Evolutionary conservation across 2,329 filamentous ascomycete species (phyloP).

Genomic region (Colletotrichum sojae): DNA sequence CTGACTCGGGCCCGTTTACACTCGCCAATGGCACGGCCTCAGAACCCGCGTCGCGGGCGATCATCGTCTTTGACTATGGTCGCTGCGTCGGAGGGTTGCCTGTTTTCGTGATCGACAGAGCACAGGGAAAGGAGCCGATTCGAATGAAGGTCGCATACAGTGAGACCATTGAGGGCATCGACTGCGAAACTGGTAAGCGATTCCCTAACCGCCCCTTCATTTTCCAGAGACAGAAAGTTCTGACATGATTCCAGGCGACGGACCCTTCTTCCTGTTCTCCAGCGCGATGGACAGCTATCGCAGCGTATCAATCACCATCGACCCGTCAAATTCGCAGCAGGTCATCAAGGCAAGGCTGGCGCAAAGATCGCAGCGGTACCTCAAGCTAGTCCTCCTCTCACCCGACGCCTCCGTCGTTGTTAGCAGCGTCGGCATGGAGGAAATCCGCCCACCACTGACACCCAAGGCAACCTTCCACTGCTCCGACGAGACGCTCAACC

Average conservation of each 20-base stretch:
- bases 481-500: slow-evolving; percentile 27
- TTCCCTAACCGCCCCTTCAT: too few species aligned
- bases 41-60: background rate
- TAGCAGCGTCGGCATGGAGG: background rate
- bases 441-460: background rate
- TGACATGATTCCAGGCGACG: slow-evolving; percentile 12
- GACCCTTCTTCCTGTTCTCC: slow-evolving; percentile 34
- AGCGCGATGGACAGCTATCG: slow-evolving; percentile 37
- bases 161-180: slow-evolving; percentile 16
- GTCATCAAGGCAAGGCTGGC: slow-evolving; percentile 3
- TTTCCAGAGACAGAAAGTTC: background rate
- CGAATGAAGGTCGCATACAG: slow-evolving; percentile 8
- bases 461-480: slow-evolving; percentile 14
- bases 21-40: background rate
- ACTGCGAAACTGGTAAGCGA: slow-evolving; percentile 25
- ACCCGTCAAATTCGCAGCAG: slow-evolving; percentile 9
- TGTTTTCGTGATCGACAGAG: background rate
- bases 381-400: slow-evolving; percentile 10
- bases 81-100: slow-evolving; percentile 21
- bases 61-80: slow-evolving; percentile 29
- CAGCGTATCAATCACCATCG: background rate
- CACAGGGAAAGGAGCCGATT: background rate
- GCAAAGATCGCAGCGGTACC: slow-evolving; percentile 26
- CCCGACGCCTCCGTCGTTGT: slow-evolving; percentile 6
- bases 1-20: slow-evolving; percentile 3